Conservation (phyloP, 495 filamentous ascomycete genomes). For the Apodospora peruviana region DNA sequence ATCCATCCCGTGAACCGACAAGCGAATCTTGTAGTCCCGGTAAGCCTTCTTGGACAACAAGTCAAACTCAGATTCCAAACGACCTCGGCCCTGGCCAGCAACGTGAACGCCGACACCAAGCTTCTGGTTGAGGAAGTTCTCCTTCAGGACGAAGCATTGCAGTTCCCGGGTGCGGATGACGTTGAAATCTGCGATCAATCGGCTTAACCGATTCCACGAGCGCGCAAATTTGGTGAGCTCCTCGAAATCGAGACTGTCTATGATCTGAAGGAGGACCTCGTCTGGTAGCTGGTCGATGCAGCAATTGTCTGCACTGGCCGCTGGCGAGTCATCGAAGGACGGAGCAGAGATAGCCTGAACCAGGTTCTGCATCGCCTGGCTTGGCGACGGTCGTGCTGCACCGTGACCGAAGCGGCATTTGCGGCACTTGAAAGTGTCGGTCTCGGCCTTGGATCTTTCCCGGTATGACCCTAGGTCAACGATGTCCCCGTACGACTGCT, state of each 20-base stretch:
- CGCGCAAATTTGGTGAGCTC: slow-evolving; percentile 31
- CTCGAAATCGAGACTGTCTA: slow-evolving; percentile 31
- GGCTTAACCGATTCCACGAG: slow-evolving; percentile 32
- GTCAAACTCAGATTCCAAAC: slow-evolving; percentile 45
- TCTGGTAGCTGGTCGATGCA: slow-evolving; percentile 26
- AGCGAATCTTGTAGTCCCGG: slow-evolving; percentile 19
- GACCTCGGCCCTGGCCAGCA: slow-evolving; percentile 7
- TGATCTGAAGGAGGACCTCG: slow-evolving; percentile 37
- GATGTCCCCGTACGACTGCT: slow-evolving; percentile 25
- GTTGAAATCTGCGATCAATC: slow-evolving; percentile 32
- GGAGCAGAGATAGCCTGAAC: neutral
- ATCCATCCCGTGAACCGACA: slow-evolving; percentile 33
- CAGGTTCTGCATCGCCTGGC: neutral
- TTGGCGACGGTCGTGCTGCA: neutral
- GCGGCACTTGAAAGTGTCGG: neutral
- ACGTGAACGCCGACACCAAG: slow-evolving; percentile 42
- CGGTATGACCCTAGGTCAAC: neutral
- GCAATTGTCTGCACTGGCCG: neutral
- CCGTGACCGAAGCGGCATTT: slow-evolving; percentile 5
- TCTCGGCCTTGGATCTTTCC: neutral
- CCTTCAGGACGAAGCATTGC: slow-evolving; percentile 47
- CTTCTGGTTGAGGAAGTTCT: slow-evolving; percentile 28
- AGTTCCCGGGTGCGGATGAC: slow-evolving; percentile 42
- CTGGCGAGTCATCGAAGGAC: neutral
- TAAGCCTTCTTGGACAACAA: slow-evolving; percentile 39